phyloP scores from a whole-genome alignment of 2,329 filamentous ascomycete genomes.

The Colletotrichum truncatum region DNA sequence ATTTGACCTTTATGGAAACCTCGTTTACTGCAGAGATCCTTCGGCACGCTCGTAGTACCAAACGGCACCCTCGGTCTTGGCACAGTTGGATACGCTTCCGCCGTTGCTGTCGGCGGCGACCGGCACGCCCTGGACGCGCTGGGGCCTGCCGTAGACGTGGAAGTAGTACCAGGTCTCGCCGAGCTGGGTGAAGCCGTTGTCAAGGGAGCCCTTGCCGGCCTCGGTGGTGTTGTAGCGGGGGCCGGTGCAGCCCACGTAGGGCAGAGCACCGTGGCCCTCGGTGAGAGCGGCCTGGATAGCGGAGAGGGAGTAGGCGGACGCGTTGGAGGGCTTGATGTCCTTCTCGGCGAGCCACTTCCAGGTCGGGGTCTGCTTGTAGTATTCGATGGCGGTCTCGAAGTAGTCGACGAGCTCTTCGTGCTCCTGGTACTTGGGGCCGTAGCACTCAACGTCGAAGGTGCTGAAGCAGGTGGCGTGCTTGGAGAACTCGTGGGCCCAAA shows the following conservation, averaged over 20 bases:
- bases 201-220: conserved; percentile 61
- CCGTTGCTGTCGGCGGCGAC: conserved; percentile 56
- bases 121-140: conserved; percentile 57
- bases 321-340: conserved; percentile 66
- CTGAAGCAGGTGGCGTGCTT: conserved; percentile 76
- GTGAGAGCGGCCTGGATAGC: conserved; percentile 61
- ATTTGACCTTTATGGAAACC: too few species aligned
- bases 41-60: conserved; percentile 61
- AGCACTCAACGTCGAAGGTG: conserved; percentile 72
- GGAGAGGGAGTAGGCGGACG: conserved; percentile 62
- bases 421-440: conserved; percentile 63
- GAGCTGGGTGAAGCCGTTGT: conserved; percentile 66
- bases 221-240: conserved; percentile 68
- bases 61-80: conserved; percentile 60
- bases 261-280: conserved; percentile 59
- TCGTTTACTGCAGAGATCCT: conserved; percentile 28
- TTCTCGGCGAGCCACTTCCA: conserved; percentile 65
- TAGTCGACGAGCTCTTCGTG: conserved; percentile 71
- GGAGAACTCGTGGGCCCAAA: conserved; percentile 75
- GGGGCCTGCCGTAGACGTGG: conserved; percentile 66
- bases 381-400: conserved; percentile 67
- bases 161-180: conserved; percentile 75
- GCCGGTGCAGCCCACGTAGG: conserved; percentile 70
- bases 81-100: conserved; percentile 62
- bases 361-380: conserved; percentile 67